phyloP scores from a whole-genome alignment of 2,329 filamentous ascomycete species.

The Diplodia sapinea region DNA sequence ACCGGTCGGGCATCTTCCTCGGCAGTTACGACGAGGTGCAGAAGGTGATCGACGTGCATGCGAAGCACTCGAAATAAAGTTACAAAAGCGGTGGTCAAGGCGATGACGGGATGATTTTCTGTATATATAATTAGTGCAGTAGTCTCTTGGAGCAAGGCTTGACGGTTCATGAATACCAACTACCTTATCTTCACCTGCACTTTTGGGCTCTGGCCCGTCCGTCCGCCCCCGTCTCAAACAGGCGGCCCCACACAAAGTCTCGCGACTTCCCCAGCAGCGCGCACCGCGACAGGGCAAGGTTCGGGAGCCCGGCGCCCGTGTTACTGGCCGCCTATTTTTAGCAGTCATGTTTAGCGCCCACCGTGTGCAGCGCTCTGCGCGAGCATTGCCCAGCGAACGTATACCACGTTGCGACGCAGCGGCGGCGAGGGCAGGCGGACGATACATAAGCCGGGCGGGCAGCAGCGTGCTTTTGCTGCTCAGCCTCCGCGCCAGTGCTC shows the following conservation, averaged over 20 bases:
- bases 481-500: conserved; percentile 3
- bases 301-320: background rate
- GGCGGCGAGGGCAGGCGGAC: background rate
- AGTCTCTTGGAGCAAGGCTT: conserved; percentile 16
- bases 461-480: conserved; percentile 15
- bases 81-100: background rate
- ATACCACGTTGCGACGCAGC: conserved; percentile 13
- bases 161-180: conserved; percentile 1
- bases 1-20: conserved; percentile 93
- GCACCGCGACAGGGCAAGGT: background rate
- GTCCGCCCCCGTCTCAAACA: background rate
- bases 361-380: conserved; percentile 1
- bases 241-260: too few relatives aligned
- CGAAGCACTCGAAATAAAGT: conserved; percentile 52
- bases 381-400: background rate
- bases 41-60: conserved; percentile 87
- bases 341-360: conserved; percentile 23
- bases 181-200: conserved; percentile 14
- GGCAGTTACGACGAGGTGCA: conserved; percentile 94
- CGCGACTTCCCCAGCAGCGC: background rate
- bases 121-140: conserved; percentile 23
- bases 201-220: conserved; percentile 17
- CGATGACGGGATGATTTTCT: background rate
- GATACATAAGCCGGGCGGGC: conserved; percentile 5
- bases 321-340: conserved; percentile 24